phyloP scores from a whole-genome alignment of 2,329 filamentous ascomycete species.

The Immersiporthe knoxdaviesiana region DNA sequence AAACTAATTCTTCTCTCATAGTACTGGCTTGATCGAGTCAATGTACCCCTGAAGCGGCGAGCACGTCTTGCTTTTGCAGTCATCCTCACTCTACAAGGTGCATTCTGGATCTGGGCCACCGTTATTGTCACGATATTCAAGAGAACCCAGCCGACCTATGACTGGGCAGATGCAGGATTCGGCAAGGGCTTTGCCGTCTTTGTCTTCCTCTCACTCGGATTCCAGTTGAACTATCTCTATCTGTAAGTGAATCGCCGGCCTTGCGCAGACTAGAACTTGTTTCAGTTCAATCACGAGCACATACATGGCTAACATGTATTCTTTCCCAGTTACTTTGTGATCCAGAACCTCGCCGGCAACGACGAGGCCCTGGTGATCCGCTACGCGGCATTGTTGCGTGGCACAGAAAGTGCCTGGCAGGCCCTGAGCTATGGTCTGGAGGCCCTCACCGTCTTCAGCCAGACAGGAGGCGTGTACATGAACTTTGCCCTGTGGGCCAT shows the following conservation, averaged over 20 bases:
- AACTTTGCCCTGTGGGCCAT: conserved; percentile 72
- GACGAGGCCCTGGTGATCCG: conserved; percentile 67
- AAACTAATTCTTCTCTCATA: conserved; percentile 31
- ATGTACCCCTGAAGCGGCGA: conserved; percentile 56
- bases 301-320: background rate
- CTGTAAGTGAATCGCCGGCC: conserved; percentile 49
- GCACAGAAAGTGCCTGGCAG: conserved; percentile 74
- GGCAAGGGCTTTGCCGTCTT: conserved; percentile 69
- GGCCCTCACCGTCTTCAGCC: conserved; percentile 63
- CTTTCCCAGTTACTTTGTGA: conserved; percentile 64
- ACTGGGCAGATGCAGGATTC: conserved; percentile 68
- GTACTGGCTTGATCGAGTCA: conserved; percentile 62
- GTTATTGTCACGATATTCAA: conserved; percentile 65
- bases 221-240: conserved; percentile 76
- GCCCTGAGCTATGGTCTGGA: conserved; percentile 72
- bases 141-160: conserved; percentile 60
- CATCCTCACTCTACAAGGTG: conserved; percentile 63
- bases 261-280: background rate
- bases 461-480: conserved; percentile 69
- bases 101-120: conserved; percentile 74
- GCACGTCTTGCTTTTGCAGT: conserved; percentile 58
- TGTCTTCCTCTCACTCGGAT: conserved; percentile 67
- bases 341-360: conserved; percentile 63
- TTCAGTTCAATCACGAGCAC: background rate
- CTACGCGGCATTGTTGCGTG: conserved; percentile 68